Conservation (phyloP, 495 filamentous ascomycete genomes). For the Aspergillus steynii region DNA sequence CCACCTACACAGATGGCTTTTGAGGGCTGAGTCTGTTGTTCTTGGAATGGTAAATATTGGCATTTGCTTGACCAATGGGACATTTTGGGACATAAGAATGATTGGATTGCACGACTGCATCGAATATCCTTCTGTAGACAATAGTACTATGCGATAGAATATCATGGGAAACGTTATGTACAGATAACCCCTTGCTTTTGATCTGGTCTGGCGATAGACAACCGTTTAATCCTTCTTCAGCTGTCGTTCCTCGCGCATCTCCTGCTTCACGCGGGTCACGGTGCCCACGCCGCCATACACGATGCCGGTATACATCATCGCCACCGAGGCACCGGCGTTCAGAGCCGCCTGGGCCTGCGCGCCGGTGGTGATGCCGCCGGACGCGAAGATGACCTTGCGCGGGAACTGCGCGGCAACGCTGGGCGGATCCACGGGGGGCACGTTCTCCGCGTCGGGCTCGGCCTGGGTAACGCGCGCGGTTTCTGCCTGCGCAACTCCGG, state of each 20-base stretch:
- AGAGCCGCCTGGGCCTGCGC: slow-evolving; percentile 75
- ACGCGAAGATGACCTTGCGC: slow-evolving; percentile 87
- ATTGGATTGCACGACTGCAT: background rate
- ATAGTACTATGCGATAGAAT: background rate
- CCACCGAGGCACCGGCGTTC: slow-evolving; percentile 82
- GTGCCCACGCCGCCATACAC: slow-evolving; percentile 86
- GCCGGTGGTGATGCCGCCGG: slow-evolving; percentile 85
- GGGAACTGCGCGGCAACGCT: slow-evolving; percentile 24
- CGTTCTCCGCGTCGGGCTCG: slow-evolving; percentile 20
- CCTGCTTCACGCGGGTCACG: slow-evolving; percentile 80
- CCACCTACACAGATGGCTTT: background rate
- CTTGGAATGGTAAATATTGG: background rate
- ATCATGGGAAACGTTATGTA: background rate
- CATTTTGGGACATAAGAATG: background rate
- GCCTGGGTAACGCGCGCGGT: slow-evolving; percentile 9
- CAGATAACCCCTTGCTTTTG: background rate
- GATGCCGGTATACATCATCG: slow-evolving; percentile 80
- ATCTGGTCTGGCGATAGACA: background rate
- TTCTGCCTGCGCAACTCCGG: slow-evolving; percentile 14
- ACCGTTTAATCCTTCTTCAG: slow-evolving; percentile 19
- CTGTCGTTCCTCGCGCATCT: slow-evolving; percentile 66
- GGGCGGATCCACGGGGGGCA: slow-evolving; percentile 15
- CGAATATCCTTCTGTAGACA: background rate
- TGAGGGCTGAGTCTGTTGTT: background rate
- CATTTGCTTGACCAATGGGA: background rate